Conservation (phyloP, 768 basidiomycete species). For the Mycena olivaceomarginata region DNA sequence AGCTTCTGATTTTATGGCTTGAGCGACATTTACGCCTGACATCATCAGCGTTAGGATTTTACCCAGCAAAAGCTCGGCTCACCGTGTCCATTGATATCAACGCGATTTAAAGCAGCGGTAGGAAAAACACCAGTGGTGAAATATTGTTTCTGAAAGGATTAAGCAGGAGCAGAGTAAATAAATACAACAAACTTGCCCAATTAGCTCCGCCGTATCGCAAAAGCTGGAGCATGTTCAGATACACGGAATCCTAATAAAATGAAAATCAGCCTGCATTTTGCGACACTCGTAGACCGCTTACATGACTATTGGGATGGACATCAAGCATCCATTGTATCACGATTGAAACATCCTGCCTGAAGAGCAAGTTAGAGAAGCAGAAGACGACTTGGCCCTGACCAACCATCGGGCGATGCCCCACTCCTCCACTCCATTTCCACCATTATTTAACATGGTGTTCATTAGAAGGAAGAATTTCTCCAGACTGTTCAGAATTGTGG, state of each 20-base stretch:
- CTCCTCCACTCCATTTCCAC: slow-evolving; percentile 37
- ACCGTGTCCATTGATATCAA: slow-evolving; percentile 38
- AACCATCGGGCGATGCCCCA: slow-evolving; percentile 41
- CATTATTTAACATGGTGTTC: slow-evolving; percentile 33
- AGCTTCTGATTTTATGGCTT: slow-evolving; percentile 44
- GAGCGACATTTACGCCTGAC: slow-evolving; percentile 35
- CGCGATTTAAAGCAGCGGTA: slow-evolving; percentile 29
- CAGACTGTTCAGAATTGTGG: slow-evolving; percentile 27
- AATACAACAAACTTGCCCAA: slow-evolving; percentile 14
- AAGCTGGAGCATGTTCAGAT: slow-evolving; percentile 33
- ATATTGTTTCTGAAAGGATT: slow-evolving; percentile 11
- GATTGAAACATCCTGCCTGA: slow-evolving; percentile 33
- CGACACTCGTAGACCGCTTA: slow-evolving; percentile 2
- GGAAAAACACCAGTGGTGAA: slow-evolving; percentile 33
- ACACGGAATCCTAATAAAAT: slow-evolving; percentile 33
- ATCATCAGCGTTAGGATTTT: neutral
- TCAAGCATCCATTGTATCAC: slow-evolving; percentile 42
- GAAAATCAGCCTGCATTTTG: neutral
- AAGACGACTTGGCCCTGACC: neutral
- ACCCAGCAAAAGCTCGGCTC: neutral
- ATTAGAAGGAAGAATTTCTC: slow-evolving; percentile 38
- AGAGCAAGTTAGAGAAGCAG: neutral
- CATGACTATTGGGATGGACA: slow-evolving; percentile 33
- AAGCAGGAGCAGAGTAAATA: neutral
- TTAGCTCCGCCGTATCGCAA: slow-evolving; percentile 25